Evolutionary conservation across 225 moss, liverwort and hornwort species (phyloP), one percentile per base, ranked within the genome.

Genomic region (Thuidium tamariscinum): DNA sequence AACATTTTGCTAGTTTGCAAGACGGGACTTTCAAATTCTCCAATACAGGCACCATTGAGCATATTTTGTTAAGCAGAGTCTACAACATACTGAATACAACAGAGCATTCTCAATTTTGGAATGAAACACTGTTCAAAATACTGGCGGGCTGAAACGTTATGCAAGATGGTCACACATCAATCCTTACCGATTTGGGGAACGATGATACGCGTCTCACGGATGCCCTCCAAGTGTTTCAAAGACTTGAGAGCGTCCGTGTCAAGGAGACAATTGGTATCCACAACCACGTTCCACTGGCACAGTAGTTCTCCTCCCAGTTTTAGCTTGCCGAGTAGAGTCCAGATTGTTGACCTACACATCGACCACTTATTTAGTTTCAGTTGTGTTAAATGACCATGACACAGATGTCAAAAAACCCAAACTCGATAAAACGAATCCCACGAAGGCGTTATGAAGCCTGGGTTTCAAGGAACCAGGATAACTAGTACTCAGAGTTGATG

Each of bases 251-350:
- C 94, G 25, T 92, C 94, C 60, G 64, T 57, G 62, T 94, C 92
- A 52, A 96, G 87, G 48, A 97, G 89, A 89, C 95, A 95, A 63
- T 95, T 94, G 14, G 97, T 97, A 91, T 97, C 97, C 48, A 97
- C 90, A 54, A 97, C 92, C 17, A 94, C 57, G 74, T 96, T 93
- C 97, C 97, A 97, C 59, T 91, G 91, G 34, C 93, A 92, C 30
- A 90, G 86, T 27, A 63, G 74, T 61, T 90, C 93, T 29, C 92
- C 91, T 66, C 87, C 89, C 70, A 97, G 71, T 85, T 93, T 93
- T 22, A 97, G 61, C 77, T 89, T 93, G 88, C 92, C 83, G 21
- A 93, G 88, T 79, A 94, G 82, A 92, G 79, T 95, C 94, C 44
- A 95, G 82, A 89, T 93, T 91, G 65, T 88, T 84, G 23, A 86